A percentile compares a stretch with the other conserved stretches of the same genome.
Conservation (phyloP, 345 rosid species). For the Hibiscus trionum region DNA sequence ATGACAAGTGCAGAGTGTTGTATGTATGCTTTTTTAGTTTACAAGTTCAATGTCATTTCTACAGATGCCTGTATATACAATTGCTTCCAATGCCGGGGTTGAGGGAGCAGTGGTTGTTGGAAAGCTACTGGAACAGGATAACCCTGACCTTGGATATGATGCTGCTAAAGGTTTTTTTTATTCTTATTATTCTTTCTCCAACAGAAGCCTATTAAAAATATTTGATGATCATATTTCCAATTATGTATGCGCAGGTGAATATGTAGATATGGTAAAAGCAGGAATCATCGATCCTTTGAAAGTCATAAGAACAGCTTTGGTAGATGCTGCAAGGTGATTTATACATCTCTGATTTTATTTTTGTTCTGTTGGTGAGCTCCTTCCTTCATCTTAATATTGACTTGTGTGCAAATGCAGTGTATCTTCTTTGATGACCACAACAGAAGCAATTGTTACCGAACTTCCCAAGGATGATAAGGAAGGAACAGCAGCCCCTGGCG, state of each 20-base stretch:
- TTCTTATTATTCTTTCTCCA: too few species aligned
- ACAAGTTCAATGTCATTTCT: not conserved
- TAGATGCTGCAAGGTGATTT: constrained; percentile 16
- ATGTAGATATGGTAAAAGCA: constrained; percentile 51
- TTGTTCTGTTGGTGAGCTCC: too few species aligned
- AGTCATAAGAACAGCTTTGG: constrained; percentile 17
- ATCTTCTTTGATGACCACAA: constrained; percentile 37
- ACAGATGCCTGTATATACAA: not conserved
- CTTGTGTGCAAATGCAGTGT: constrained; percentile 31
- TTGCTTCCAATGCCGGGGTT: not conserved
- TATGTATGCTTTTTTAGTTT: not conserved
- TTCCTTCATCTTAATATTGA: not conserved
- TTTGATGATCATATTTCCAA: too few species aligned
- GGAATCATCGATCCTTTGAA: constrained; percentile 63
- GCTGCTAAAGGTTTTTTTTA: not conserved
- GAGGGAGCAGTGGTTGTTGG: not conserved
- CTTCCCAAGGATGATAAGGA: constrained; percentile 48
- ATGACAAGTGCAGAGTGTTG: not conserved
- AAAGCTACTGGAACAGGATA: not conserved
- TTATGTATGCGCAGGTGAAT: constrained; percentile 34
- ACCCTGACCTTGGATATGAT: not conserved
- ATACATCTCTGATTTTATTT: not conserved
- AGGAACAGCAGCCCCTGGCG: not conserved
- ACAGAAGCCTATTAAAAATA: too few species aligned
- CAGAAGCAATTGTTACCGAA: constrained; percentile 26